phyloP scores from a whole-genome alignment of 768 basidiomycete genomes.

The Suillus subluteus region DNA sequence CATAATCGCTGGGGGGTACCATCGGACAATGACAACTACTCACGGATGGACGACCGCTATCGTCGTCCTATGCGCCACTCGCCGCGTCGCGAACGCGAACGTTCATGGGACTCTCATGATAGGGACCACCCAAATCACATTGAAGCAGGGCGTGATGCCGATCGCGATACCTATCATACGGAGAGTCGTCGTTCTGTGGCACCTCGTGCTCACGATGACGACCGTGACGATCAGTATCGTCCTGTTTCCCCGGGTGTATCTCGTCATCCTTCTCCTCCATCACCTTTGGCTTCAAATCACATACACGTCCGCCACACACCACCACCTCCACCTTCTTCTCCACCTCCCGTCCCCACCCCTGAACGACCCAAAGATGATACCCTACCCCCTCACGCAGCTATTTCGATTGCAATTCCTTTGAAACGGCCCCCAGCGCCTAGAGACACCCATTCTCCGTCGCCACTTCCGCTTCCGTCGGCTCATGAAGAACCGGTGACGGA shows the following conservation, averaged over 20 bases:
- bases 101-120: constrained; percentile 19
- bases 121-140: constrained; percentile 11
- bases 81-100: constrained; percentile 21
- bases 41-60: constrained; percentile 16
- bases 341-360: constrained; percentile 43
- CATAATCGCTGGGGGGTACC: constrained; percentile 16
- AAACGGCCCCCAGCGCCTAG: constrained; percentile 52
- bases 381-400: constrained; percentile 42
- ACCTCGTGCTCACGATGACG: constrained; percentile 12
- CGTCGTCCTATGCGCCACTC: constrained; percentile 18
- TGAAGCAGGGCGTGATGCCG: constrained; percentile 14
- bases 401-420: constrained; percentile 45
- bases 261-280: constrained; percentile 18
- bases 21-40: constrained; percentile 13
- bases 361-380: constrained; percentile 35
- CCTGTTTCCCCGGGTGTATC: constrained; percentile 25
- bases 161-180: constrained; percentile 12
- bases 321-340: constrained; percentile 28
- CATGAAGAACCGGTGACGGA: constrained; percentile 33
- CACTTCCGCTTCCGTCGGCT: constrained; percentile 38
- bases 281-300: constrained; percentile 13
- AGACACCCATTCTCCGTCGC: constrained; percentile 48
- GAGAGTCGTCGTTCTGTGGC: constrained; percentile 15
- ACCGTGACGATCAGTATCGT: constrained; percentile 23
- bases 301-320: constrained; percentile 14